Evolutionary conservation across 208 protist genomes (phyloP), one percentile per base, ranked within the genome.

Genomic region (Trypanosoma theileri): DNA sequence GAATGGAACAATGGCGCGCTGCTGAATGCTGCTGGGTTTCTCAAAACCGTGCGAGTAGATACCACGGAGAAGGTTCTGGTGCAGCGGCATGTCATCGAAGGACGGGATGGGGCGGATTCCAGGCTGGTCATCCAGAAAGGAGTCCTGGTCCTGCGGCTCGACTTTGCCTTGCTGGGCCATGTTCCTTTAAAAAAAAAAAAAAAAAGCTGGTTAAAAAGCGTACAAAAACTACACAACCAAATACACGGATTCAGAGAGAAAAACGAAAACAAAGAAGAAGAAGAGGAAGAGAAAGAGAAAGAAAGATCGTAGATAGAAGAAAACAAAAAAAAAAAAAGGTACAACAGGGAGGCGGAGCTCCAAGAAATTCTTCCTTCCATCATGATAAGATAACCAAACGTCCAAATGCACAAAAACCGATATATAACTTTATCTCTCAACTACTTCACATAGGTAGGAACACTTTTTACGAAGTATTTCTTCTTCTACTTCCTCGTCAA

Each of bases 31-130:
- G 50, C 98, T 99, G 46, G 98, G 98, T 82, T 98, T 98, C 85
- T 99, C 98, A 79, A 99, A 99, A 69, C 98, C 98, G 80, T 99
- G 99, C 11, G 93, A 91, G 84, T 99, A 99, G 73, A 99, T 98
- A 73, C 98, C 98, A 61, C 97, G 88, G 51, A 99, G 83, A 2
- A 99, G 90, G 59, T 98, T 93, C 31, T 97, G 93, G 76, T 97
- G 94, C 16, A 99, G 94, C 24, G 92, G 90, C 98, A 99, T 99
- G 71, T 98, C 85, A 79, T 99, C 98, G 84, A 99, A 99, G 28
- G 83, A 85, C 14, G 85, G 69, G 54, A 98, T 89, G 50, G 97
- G 86, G 59, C 93, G 80, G 59, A 98, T 90, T 44, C 92, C 88
- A 45, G 85, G 76, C 72, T 94, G 79, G 71, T 93, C 88, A 79